These are phyloP conservation scores for Ceriops decandra DNA, from an alignment of 345 rosid species.

Conservation along the genomic window DNA sequence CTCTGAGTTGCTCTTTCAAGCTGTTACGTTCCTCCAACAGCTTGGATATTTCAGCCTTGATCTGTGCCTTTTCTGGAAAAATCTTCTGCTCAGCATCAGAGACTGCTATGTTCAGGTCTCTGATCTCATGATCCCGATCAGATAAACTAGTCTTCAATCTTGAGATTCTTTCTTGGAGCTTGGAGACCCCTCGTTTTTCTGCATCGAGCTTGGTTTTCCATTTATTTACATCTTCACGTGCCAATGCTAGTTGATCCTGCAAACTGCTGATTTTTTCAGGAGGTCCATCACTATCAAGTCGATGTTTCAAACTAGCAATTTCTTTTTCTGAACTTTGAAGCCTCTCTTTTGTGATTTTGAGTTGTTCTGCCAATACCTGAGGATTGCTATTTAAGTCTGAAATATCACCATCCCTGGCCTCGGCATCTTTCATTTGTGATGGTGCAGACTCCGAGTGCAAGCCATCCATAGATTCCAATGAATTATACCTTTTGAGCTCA, in stretches of 20 bases:
- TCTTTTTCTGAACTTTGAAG: slow-evolving; percentile 54
- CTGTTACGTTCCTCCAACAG: slow-evolving; percentile 37
- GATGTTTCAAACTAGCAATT: slow-evolving; percentile 37
- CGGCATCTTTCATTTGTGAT: slow-evolving; percentile 19
- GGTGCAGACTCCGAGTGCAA: not conserved
- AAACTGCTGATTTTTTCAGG: slow-evolving; percentile 18
- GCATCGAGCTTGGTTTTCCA: slow-evolving; percentile 29
- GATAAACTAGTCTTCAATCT: slow-evolving; percentile 32
- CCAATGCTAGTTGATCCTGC: slow-evolving; percentile 28
- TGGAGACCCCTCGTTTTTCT: slow-evolving; percentile 41
- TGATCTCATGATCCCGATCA: slow-evolving; percentile 34
- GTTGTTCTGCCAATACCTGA: slow-evolving; percentile 47
- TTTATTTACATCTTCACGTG: slow-evolving; percentile 18
- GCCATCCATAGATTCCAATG: slow-evolving; percentile 6
- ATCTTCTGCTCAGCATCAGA: slow-evolving; percentile 49
- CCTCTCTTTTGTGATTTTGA: slow-evolving; percentile 48
- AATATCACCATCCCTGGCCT: slow-evolving; percentile 24
- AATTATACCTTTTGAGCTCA: slow-evolving; percentile 38
- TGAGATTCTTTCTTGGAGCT: slow-evolving; percentile 38
- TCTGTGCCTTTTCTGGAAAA: slow-evolving; percentile 46
- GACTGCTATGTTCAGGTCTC: slow-evolving; percentile 37
- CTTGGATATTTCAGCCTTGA: slow-evolving; percentile 41
- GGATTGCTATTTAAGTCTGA: slow-evolving; percentile 25
- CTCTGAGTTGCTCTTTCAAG: slow-evolving; percentile 42
- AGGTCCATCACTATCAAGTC: slow-evolving; percentile 6